These are phyloP conservation scores for Thielaviopsis musarum DNA, from an alignment of 2,329 filamentous ascomycete genomes.

Conservation along the genomic window DNA sequence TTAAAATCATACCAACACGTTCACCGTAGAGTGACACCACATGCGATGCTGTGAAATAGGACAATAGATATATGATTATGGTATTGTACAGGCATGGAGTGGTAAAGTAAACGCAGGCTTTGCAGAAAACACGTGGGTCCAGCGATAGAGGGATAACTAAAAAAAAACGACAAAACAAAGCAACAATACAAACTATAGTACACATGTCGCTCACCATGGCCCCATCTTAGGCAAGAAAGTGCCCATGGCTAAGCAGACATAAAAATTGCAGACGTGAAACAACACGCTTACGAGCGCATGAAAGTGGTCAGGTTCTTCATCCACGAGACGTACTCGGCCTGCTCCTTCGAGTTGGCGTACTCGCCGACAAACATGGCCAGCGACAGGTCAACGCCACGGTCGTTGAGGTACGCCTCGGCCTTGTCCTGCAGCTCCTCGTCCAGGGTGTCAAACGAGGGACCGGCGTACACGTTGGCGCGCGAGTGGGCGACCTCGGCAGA, in stretches of 20 bases:
- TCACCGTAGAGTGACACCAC: not conserved
- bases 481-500: slow-evolving; percentile 62
- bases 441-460: slow-evolving; percentile 82
- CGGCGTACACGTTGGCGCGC: slow-evolving; percentile 66
- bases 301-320: slow-evolving; percentile 76
- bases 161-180: not conserved
- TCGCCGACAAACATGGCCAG: slow-evolving; percentile 85
- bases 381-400: slow-evolving; percentile 75
- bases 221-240: not conserved
- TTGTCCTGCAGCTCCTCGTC: slow-evolving; percentile 91
- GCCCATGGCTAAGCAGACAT: not conserved
- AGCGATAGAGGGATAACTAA: not conserved
- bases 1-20: not conserved
- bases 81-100: not conserved
- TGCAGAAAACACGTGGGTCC: not conserved
- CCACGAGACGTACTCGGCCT: slow-evolving; percentile 90
- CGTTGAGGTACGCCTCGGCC: slow-evolving; percentile 85
- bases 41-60: not conserved
- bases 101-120: not conserved
- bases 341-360: slow-evolving; percentile 97
- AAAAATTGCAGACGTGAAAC: not conserved
- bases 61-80: not conserved
- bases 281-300: slow-evolving; percentile 27
- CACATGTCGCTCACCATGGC: not conserved
- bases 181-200: slow-evolving; percentile 1